Evolutionary conservation across 164 flowering plant genomes (phyloP).

Genomic region (Vitis vinifera): ASM3070453v1 NC_081818.1:21024501-21025000

Average conservation of each 20-base stretch:
- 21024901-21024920: slow-evolving; percentile 79
- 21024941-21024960: slow-evolving; percentile 77
- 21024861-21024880: slow-evolving; percentile 69
- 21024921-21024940: slow-evolving; percentile 82
- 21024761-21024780: too few species aligned
- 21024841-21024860: slow-evolving; percentile 86
- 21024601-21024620: slow-evolving; percentile 23
- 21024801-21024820: slow-evolving; percentile 62
- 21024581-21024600: too few species aligned
- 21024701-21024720: too few species aligned
- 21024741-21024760: too few species aligned
- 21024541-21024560: too few species aligned
- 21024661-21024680: slow-evolving; percentile 87
- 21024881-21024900: slow-evolving; percentile 82
- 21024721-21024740: too few species aligned
- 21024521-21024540: too few species aligned
- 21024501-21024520: too few species aligned
- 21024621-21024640: slow-evolving; percentile 65
- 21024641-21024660: slow-evolving; percentile 87
- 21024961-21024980: slow-evolving; percentile 81
- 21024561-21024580: too few species aligned
- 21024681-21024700: background rate
- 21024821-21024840: slow-evolving; percentile 83
- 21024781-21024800: too few species aligned
- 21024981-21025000: slow-evolving; percentile 98